Base-by-base conservation (phyloP, 1,139 yeast genomes). In the Kurtzmaniella quercitrusa region DNA sequence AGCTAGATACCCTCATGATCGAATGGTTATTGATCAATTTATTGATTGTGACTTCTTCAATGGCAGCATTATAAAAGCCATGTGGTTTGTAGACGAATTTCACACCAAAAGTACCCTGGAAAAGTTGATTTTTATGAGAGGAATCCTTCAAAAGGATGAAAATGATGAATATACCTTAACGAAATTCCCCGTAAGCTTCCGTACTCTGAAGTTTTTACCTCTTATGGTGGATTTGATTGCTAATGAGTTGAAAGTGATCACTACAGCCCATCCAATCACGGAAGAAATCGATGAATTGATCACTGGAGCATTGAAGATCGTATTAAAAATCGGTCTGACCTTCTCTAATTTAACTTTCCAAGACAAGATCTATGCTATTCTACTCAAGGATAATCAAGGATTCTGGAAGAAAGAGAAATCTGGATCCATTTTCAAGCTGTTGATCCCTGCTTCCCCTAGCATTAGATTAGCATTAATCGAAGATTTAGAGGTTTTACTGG, bases 11-110 rank as follows among this genome's bases (percentile, higher is more conserved):
- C 66, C 75, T 9, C 60, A 65, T 44, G 72, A 73, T 63, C 52
- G 76, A 65, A 46, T 74, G 46, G 56, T 77, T 49, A 60, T 80
- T 56, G 74, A 80, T 62, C 72, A 75, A 59, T 59, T 85, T 67
- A 60, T 73, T 10, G 73, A 69, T 37, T 77, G 80, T 17, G 79
- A 75, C 37, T 77, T 67, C 50, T 87, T 86, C 60, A 86, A 88
- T 62, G 94, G 91, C 48, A 87, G 93, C 44, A 67, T 91, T 43
- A 82, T 93, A 44, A 85, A 87, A 57, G 85, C 95, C 2, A 75
- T 93, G 71, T 80, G 85, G 62, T 85, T 86, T 55, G 63, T 93
- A 41, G 98, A 91, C 58, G 95, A 88, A 48, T 83, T 88, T 50
- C 79, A 91, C 8, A 88, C 96, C 1, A 85, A 87, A 52, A 65